Evolutionary conservation across 1,139 yeast genomes (phyloP).

Genomic region (Pneumocystis wakefieldiae): DNA sequence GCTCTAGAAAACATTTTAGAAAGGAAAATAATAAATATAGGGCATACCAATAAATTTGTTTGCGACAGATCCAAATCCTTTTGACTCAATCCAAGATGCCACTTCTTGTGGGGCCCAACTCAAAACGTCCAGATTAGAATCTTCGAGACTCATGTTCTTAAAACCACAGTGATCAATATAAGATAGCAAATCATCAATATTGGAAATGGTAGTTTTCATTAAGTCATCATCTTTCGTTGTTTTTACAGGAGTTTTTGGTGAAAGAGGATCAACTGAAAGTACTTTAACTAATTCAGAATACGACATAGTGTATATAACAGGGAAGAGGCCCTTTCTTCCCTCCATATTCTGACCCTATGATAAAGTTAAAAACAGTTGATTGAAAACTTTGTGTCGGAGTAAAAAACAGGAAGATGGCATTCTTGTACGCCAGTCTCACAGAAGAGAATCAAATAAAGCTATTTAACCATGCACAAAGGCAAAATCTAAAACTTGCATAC

Average conservation of each 20-base stretch:
- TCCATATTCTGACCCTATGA: slow-evolving; percentile 40
- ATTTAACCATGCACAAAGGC: neutral
- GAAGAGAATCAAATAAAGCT: neutral
- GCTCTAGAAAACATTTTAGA: slow-evolving; percentile 42
- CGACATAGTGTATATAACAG: slow-evolving; percentile 47
- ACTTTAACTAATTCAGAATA: slow-evolving; percentile 5
- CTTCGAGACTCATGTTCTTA: slow-evolving; percentile 2
- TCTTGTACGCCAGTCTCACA: no score
- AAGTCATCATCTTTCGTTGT: slow-evolving; percentile 32
- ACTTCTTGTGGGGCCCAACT: slow-evolving; percentile 85
- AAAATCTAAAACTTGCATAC: slow-evolving; percentile 17
- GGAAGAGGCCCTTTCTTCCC: slow-evolving; percentile 67
- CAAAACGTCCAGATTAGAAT: slow-evolving; percentile 19
- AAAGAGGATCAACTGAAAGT: slow-evolving; percentile 16
- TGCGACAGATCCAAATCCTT: slow-evolving; percentile 63
- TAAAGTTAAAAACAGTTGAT: slow-evolving; percentile 36
- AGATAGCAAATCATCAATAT: slow-evolving; percentile 7
- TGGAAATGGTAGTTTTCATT: slow-evolving; percentile 52
- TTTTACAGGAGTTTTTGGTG: slow-evolving; percentile 42
- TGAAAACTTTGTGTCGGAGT: slow-evolving; percentile 15
- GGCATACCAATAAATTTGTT: slow-evolving; percentile 28
- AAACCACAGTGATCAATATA: neutral
- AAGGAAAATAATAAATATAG: neutral
- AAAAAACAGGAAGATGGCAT: neutral
- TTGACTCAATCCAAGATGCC: slow-evolving; percentile 51